Evolutionary conservation across 495 filamentous ascomycete genomes (phyloP).

Genomic region (Penicillium argentinense): DNA sequence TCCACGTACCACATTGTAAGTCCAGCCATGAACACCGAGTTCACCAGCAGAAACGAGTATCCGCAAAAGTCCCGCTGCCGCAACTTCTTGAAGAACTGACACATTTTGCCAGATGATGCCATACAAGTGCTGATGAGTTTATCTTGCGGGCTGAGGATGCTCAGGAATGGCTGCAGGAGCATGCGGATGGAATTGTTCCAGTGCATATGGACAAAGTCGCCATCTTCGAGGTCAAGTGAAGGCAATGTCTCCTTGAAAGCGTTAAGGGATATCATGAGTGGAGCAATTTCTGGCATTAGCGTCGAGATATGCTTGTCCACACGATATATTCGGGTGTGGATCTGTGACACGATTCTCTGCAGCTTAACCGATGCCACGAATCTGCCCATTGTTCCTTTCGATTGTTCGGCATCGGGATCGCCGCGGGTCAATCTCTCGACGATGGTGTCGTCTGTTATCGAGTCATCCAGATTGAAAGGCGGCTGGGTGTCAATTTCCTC

Average conservation of each 20-base stretch:
- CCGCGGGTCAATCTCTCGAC: background rate
- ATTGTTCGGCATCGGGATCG: background rate
- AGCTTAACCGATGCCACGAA: slow-evolving; percentile 37
- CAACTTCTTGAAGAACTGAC: slow-evolving; percentile 42
- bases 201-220: slow-evolving; percentile 41
- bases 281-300: slow-evolving; percentile 28
- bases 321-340: slow-evolving; percentile 41
- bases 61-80: slow-evolving; percentile 39
- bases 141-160: slow-evolving; percentile 30
- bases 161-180: slow-evolving; percentile 42
- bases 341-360: slow-evolving; percentile 38
- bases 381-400: slow-evolving; percentile 10
- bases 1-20: slow-evolving; percentile 36
- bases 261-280: slow-evolving; percentile 30
- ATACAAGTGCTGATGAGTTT: slow-evolving; percentile 30
- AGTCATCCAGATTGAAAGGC: slow-evolving; percentile 30
- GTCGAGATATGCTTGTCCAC: slow-evolving; percentile 30
- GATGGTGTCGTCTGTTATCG: slow-evolving; percentile 17
- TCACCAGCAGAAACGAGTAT: slow-evolving; percentile 41
- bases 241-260: slow-evolving; percentile 31
- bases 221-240: slow-evolving; percentile 23
- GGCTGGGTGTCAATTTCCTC: slow-evolving; percentile 39
- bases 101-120: slow-evolving; percentile 38
- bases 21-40: slow-evolving; percentile 43
- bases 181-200: slow-evolving; percentile 41